Percentiles rank a stretch among this genome's conserved stretches.
Conservation (phyloP, 306 rosid genomes). For the Morella rubra region DNA sequence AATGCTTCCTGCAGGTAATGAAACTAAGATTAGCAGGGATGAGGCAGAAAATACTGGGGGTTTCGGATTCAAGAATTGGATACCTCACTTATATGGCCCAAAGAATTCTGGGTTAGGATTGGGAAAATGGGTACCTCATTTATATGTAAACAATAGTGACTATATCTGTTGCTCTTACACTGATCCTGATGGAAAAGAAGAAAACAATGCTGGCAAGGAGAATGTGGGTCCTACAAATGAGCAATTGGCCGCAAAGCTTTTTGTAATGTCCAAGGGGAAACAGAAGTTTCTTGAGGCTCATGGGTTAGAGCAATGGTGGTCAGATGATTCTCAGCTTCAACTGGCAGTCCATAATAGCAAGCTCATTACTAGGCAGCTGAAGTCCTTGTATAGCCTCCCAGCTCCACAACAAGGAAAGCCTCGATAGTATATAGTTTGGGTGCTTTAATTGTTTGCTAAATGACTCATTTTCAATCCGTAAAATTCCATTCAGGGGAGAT, state of each 20-base stretch:
- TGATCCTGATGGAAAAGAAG: slow-evolving; percentile 45
- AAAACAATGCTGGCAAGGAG: slow-evolving; percentile 45
- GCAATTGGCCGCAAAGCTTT: slow-evolving; percentile 67
- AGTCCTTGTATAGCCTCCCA: slow-evolving; percentile 60
- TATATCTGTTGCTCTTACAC: slow-evolving; percentile 87
- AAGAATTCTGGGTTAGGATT: slow-evolving; percentile 44
- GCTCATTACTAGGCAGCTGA: slow-evolving; percentile 80
- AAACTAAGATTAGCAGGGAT: slow-evolving; percentile 36
- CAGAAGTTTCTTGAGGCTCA: slow-evolving; percentile 95
- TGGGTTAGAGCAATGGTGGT: slow-evolving; percentile 98
- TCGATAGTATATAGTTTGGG: slow-evolving; percentile 6
- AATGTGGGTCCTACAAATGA: slow-evolving; percentile 48
- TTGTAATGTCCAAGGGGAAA: slow-evolving; percentile 82
- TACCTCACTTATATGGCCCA: slow-evolving; percentile 40
- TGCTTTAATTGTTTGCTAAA: slow-evolving; percentile 10
- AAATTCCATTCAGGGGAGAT: slow-evolving; percentile 3
- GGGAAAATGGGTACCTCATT: slow-evolving; percentile 80
- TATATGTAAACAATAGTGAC: slow-evolving; percentile 87
- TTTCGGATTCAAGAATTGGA: slow-evolving; percentile 47
- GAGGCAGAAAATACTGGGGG: slow-evolving; percentile 30
- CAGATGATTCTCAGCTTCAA: slow-evolving; percentile 82
- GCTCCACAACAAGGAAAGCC: slow-evolving; percentile 40
- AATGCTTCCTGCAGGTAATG: slow-evolving; percentile 57
- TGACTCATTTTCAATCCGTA: slow-evolving; percentile 21
- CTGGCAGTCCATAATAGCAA: slow-evolving; percentile 72